phyloP scores from a whole-genome alignment of 257 asterid species.

The Solanum chiquidenum region DNA sequence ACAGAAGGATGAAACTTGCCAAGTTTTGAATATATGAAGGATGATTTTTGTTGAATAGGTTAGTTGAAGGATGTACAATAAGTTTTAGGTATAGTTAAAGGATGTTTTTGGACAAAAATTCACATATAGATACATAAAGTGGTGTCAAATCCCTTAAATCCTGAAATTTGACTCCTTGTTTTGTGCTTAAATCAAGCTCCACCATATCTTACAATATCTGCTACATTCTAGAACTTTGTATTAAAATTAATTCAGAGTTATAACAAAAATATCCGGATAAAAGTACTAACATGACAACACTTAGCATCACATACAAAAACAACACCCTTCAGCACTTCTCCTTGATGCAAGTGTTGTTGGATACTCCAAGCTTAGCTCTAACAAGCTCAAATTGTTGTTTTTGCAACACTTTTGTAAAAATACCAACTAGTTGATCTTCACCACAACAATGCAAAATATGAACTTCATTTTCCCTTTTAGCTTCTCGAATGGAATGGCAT shows the following conservation, averaged over 20 bases:
- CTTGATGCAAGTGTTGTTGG: not conserved
- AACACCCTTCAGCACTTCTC: not conserved
- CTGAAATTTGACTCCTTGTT: not conserved
- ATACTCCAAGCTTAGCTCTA: not conserved
- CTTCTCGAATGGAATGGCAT: too few species aligned
- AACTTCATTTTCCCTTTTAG: not conserved
- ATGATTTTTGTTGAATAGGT: not conserved
- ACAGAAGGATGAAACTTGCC: not conserved
- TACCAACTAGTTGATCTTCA: not conserved
- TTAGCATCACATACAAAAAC: not conserved
- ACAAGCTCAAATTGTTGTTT: not conserved
- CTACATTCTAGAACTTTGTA: not conserved
- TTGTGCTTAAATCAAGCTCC: not conserved
- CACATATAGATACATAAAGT: too few species aligned
- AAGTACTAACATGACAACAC: not conserved
- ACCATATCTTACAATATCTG: not conserved
- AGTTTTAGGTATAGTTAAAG: not conserved
- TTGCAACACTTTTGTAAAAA: not conserved
- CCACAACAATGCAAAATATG: not conserved
- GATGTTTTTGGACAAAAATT: not conserved
- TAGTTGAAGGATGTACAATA: not conserved
- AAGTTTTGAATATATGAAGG: not conserved
- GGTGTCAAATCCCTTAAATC: not conserved
- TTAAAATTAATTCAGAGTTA: not conserved
- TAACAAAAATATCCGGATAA: too few species aligned